phyloP scores from a whole-genome alignment of 202 grass and related monocot genomes.

The Schoenoplectus tabernaemontani region DNA sequence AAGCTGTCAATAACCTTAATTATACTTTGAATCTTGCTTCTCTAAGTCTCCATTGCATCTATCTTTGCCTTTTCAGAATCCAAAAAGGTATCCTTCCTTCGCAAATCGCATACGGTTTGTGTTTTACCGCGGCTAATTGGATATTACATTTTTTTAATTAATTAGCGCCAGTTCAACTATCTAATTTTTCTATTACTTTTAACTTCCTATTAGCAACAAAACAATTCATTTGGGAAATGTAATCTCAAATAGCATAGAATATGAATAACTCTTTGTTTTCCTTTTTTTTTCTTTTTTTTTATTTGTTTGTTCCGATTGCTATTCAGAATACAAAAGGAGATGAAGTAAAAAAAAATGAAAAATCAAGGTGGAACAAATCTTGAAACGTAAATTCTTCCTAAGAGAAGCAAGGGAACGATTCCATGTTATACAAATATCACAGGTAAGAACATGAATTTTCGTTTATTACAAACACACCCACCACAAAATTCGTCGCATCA shows the following conservation, averaged over 20 bases:
- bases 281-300: no score
- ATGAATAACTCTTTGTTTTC: no score
- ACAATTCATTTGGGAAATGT: no score
- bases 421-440: neutral
- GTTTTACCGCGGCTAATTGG: neutral
- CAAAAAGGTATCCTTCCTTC: neutral
- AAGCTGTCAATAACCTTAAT: neutral
- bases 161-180: no score
- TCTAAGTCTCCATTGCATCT: no score
- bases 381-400: neutral
- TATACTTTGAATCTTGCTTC: neutral
- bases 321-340: slow-evolving; percentile 37
- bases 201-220: no score
- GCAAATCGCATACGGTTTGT: neutral
- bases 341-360: neutral
- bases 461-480: neutral
- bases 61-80: neutral
- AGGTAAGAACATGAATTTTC: neutral
- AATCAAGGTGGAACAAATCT: neutral
- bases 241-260: no score
- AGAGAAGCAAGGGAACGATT: neutral
- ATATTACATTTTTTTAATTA: no score
- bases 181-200: neutral
- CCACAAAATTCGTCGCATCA: neutral
- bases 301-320: slow-evolving; percentile 14